Conservation (phyloP, 2,329 filamentous ascomycete genomes). For the Nemania abortiva region DNA sequence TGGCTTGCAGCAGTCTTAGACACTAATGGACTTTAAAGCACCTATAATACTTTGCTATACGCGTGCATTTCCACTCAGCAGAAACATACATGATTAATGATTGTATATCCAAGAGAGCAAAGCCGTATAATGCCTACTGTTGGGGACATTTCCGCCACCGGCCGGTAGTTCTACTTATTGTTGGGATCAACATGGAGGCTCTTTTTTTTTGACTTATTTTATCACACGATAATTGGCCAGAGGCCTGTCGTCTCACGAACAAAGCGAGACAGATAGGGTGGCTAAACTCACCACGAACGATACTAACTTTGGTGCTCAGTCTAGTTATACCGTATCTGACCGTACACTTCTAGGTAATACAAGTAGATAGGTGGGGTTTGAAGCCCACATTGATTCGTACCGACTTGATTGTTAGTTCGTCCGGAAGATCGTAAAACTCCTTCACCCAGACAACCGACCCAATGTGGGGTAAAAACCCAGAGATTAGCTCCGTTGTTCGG, state of each 20-base stretch:
- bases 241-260: background rate
- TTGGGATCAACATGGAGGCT: slow-evolving; percentile 2
- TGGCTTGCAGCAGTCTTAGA: background rate
- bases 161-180: background rate
- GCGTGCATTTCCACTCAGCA: background rate
- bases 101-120: slow-evolving; percentile 8
- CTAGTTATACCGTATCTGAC: background rate
- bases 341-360: background rate
- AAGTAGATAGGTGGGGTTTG: background rate
- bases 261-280: background rate
- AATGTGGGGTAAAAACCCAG: slow-evolving; percentile 25
- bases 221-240: slow-evolving; percentile 19
- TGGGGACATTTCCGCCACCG: background rate
- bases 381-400: slow-evolving; percentile 18
- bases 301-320: background rate
- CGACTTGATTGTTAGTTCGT: slow-evolving; percentile 16
- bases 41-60: background rate
- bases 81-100: slow-evolving; percentile 19
- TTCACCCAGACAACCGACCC: slow-evolving; percentile 16
- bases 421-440: slow-evolving; percentile 1
- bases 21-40: background rate
- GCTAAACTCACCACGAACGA: slow-evolving; percentile 11
- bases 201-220: background rate
- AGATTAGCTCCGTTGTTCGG: slow-evolving; percentile 29
- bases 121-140: background rate